Evolutionary conservation across 345 rosid genomes (phyloP).

Genomic region (Luvunga scandens): DNA sequence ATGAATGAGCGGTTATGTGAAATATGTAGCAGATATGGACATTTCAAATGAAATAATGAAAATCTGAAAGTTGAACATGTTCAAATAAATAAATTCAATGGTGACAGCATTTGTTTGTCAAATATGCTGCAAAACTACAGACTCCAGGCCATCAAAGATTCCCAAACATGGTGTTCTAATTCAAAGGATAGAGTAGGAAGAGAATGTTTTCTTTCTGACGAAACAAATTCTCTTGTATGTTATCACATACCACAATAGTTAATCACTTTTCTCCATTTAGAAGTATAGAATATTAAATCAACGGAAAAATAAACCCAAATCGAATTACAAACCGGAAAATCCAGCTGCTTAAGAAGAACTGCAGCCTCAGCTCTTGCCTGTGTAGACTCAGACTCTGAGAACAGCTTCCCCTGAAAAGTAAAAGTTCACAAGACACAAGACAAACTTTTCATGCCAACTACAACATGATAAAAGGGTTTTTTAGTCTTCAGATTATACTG

Average conservation of each 20-base stretch:
- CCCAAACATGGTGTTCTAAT: not conserved
- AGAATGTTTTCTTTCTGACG: not conserved
- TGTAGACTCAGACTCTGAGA: slow-evolving; percentile 91
- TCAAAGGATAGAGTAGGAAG: not conserved
- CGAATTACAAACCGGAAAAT: slow-evolving; percentile 78
- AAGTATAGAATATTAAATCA: not conserved
- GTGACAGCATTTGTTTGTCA: not conserved
- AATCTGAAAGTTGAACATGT: not conserved
- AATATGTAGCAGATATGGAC: not conserved
- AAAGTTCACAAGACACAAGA: not conserved
- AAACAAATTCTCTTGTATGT: not conserved
- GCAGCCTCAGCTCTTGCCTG: slow-evolving; percentile 98
- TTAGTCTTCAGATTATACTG: not conserved
- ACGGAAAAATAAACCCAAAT: slow-evolving; percentile 15
- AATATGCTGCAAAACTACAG: not conserved
- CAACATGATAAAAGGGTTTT: not conserved
- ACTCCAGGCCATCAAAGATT: not conserved
- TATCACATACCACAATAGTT: not conserved
- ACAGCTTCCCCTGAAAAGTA: slow-evolving; percentile 66
- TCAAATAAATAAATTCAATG: not conserved
- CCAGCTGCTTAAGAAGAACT: slow-evolving; percentile 87
- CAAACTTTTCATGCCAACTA: not conserved
- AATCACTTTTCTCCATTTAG: not conserved
- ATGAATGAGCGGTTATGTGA: not conserved
- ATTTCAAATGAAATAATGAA: not conserved